Percentiles rank a stretch among this genome's conserved stretches.
Conservation (phyloP, 2,329 filamentous ascomycete species). For the Pseudopithomyces maydicus region DNA sequence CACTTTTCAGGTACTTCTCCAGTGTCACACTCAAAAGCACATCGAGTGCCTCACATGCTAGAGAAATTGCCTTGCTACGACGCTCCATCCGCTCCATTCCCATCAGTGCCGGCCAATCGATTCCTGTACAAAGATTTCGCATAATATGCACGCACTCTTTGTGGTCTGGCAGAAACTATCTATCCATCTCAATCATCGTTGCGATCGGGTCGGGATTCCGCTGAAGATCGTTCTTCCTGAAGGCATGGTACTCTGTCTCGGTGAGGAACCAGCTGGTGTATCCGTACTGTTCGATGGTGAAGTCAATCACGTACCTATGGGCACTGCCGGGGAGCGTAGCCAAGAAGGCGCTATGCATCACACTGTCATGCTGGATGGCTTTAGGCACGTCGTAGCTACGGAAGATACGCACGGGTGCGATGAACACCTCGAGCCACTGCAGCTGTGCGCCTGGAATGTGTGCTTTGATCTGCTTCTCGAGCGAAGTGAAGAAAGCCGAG, state of each 20-base stretch:
- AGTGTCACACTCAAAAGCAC: no score
- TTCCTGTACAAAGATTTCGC: no score
- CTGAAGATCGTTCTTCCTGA: background rate
- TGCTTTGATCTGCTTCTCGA: background rate
- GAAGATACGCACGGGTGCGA: background rate
- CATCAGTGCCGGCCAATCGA: no score
- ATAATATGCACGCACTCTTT: no score
- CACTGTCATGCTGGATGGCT: background rate
- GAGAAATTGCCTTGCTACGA: no score
- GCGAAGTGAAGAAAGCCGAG: background rate
- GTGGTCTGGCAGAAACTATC: no score
- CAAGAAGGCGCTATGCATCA: background rate
- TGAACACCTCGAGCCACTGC: background rate
- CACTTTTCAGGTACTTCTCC: no score
- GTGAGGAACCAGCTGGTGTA: background rate
- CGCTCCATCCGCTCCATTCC: no score
- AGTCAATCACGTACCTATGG: background rate
- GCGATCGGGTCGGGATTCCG: no score
- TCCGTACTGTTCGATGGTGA: background rate
- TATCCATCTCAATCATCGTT: no score
- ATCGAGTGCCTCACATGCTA: no score
- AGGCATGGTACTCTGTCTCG: background rate
- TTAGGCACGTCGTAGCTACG: background rate
- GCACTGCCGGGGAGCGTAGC: background rate
- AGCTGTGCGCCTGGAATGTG: background rate